Evolutionary conservation across 768 basidiomycete species (phyloP), one percentile per base, ranked within the genome.

Genomic region (Cystofilobasidium ferigula): DNA sequence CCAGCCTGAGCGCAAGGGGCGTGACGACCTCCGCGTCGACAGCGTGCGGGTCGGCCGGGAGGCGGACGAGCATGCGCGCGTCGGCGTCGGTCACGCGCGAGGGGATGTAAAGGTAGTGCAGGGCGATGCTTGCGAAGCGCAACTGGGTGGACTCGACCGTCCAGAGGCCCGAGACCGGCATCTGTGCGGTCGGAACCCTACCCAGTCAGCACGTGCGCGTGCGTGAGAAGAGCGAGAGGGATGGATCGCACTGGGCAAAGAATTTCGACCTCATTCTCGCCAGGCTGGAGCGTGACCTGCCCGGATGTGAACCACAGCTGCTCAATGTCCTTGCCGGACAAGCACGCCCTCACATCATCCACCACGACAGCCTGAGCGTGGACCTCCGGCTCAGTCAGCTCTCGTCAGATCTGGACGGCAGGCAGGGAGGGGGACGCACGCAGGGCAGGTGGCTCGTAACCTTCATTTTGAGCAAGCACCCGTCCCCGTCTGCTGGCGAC

Each of bases 391-490:
- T 12, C 34, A 18, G 38, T 24, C 34, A 58, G 32, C n/a, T 20
- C 26, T 61, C 59, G 62, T 54, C 56, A 71, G 64, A 67, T 70
- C 54, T 42, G 57, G 18, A 18, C 40, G 43, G 34, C 24, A 42
- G 42, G 22, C 16, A 20, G 24, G 18, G 28, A 4, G 28, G 57
- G 61, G 13, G 28, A 77, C 86, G 74, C 74, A 93, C 92, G 70
- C 88, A 88, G 36, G 88, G 85, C 28, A 94, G 74, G 43, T 76
- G 75, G 72, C 90, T 97, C 36, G 76, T 77, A 34, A 93, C 76
- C 1, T 78, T 78, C 22, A 86, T 80, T 61, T 82, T 77, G 22
- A 93, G 72, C 69, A 77, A 81, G 40, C 80, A 83, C 1, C 85
- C 85, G 73, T 93, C 90, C 69, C 83, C 80, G 2, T 78, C 80